Base-by-base conservation (phyloP, 2,329 filamentous ascomycete species). In the Fusarium sp. region DNA sequence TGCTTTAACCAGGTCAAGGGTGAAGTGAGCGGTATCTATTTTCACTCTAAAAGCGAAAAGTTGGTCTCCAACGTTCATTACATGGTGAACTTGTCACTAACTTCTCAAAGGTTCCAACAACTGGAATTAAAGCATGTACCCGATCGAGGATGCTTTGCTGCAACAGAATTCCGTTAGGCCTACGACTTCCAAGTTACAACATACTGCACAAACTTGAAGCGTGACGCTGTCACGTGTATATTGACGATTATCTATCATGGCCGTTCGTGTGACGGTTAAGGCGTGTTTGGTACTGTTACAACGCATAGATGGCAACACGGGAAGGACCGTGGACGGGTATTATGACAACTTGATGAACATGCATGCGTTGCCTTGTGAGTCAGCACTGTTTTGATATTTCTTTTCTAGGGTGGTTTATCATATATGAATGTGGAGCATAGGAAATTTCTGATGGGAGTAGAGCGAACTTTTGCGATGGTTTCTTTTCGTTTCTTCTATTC, bases 31-130 rank as follows among this genome's bases (percentile, higher is more conserved):
- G 96, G 96, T 20, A 97, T 98, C 62, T 99, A 99, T 81, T 99
- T 97, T 79, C 96, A 99, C 82, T 92, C 93, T 14, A 97, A 97
- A 83, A 98, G 94, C 82, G 95, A 98, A 83, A 97, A 95, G 93
- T 98, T 82, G 82, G 92, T 87, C 21, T 30, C 50, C 16, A 27
- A 37, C 41, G 7, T n/a, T 23, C 34, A 27, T 21, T 21, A 50
- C 37, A 27, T 32, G 25, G 28, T 27, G 16, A 21, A 30, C 28
- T 47, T 27, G 23, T 62, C 51, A 69, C 60, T 55, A 41, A 48
- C 20, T 4, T 7, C 43, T 30, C 50, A 27, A 71, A 97, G 93
- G 75, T 97, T 95, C 79, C 96, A 99, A 81, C 93, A 97, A 80
- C 85, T 98, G 73, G 93, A 97, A 77, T 84, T 99, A 74, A 92